Base-by-base conservation (phyloP, 2,329 filamentous ascomycete genomes). In the Trichoderma simmonsii region DNA sequence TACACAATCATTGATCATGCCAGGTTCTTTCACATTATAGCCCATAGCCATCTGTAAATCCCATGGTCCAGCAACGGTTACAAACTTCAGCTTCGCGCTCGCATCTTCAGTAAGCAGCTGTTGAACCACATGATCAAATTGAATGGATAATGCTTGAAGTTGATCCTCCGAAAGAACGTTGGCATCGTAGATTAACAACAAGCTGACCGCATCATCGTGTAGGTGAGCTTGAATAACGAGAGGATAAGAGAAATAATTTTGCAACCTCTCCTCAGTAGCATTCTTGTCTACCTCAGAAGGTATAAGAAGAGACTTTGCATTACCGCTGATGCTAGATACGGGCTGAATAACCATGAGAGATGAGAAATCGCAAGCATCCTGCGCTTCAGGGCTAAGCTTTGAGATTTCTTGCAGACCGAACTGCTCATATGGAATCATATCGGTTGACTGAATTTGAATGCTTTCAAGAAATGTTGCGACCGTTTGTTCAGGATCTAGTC, bases 331-430 rank as follows among this genome's bases (percentile, higher is more conserved):
- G 62, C 48, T 70, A 14, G 59, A 67, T 26, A 24, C 26, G 4
- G 75, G 74, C 8, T 78, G 78, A 21, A 80, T 73, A 12, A 78
- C 76, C 21, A 80, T 70, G 12, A 80, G 62, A 7, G 73, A 79
- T 36, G 74, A 75, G n/a, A 80, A 80, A 12, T 77, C 72, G 63
- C 76, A 77, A 6, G 75, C 76, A 4, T 72, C 59, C 28, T 71
- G 60, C 4, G 74, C 74, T 14, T 75, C 75, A 11, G 71, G 34
- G 15, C 73, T 73, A 11, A 75, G 18, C 18, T 72, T 70, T 1
- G 72, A 59, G 39, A 77, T 77, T 15, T 74, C 73, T 28, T 74
- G 73, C 32, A 77, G 56, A 24, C 75, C 75, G 14, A 64, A 73
- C 15, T 77, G 75, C 60, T 77, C 76, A 56, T 68, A 74, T 14